Evolutionary conservation across 2,329 filamentous ascomycete species (phyloP).

Genomic region (Penicillium sclerotigenum): DNA sequence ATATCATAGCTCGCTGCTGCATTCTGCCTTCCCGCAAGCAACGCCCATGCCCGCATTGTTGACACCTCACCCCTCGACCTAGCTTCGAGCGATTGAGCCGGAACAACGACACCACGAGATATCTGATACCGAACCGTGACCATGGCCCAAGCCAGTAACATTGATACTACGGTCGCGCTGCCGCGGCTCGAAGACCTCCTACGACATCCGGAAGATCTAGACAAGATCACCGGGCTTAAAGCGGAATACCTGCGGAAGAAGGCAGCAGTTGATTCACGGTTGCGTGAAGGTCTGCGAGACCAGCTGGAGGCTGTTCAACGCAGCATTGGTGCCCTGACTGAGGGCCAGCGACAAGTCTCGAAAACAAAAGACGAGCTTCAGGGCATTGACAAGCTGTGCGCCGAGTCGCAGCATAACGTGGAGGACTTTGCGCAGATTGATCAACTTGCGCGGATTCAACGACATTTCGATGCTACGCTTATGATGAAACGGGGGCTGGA

Average conservation of each 20-base stretch:
- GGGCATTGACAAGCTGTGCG: conserved; percentile 95
- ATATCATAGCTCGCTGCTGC: neutral
- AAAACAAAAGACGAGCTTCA: conserved; percentile 98
- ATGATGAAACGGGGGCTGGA: conserved; percentile 89
- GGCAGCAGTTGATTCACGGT: conserved; percentile 80
- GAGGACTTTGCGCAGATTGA: conserved; percentile 90
- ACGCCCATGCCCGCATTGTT: conserved; percentile 1
- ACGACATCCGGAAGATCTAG: conserved; percentile 91
- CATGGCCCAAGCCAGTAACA: conserved; percentile 38
- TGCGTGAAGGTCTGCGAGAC: conserved; percentile 81
- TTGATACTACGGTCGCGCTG: conserved; percentile 63
- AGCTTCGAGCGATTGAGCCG: conserved; percentile 8
- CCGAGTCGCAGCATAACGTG: conserved; percentile 96
- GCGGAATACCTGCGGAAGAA: conserved; percentile 94
- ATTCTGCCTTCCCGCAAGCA: neutral
- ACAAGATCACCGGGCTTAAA: conserved; percentile 88
- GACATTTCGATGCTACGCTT: conserved; percentile 92
- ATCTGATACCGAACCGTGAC: neutral
- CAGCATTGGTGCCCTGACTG: conserved; percentile 82
- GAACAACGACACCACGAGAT: neutral
- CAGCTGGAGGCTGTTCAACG: conserved; percentile 93
- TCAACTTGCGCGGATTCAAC: conserved; percentile 57
- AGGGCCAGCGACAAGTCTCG: conserved; percentile 87
- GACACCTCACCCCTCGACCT: conserved; percentile 2
- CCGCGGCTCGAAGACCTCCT: conserved; percentile 85